Percentiles rank a stretch among this genome's conserved stretches.
Conservation (phyloP, 2,329 filamentous ascomycete genomes). For the Pseudophaeomoniella oleicola region DNA sequence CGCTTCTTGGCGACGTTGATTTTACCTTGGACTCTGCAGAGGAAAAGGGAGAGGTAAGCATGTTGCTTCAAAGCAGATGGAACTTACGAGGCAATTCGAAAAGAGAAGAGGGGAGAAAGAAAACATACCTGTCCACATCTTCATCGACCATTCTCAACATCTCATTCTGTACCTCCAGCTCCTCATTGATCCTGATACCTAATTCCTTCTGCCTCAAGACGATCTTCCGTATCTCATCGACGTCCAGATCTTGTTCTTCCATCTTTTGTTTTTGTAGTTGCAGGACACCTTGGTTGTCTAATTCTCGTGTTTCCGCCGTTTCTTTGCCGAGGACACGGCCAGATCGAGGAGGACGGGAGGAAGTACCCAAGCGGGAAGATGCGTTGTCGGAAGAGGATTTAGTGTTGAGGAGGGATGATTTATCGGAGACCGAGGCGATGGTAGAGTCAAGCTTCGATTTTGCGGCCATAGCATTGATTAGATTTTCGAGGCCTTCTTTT, state of each 20-base stretch:
- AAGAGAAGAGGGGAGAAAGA: conserved; percentile 1
- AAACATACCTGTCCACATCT: conserved; percentile 35
- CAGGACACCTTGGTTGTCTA: conserved; percentile 50
- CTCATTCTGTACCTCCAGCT: conserved; percentile 47
- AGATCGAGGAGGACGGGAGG: conserved; percentile 13
- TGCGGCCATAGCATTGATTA: conserved; percentile 43
- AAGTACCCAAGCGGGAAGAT: background rate
- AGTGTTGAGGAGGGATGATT: conserved; percentile 24
- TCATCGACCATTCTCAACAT: conserved; percentile 44
- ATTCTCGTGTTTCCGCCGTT: conserved; percentile 45
- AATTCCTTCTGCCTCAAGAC: conserved; percentile 46
- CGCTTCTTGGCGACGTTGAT: conserved; percentile 32
- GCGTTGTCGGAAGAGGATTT: conserved; percentile 6
- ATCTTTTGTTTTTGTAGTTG: conserved; percentile 50
- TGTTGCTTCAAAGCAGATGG: background rate
- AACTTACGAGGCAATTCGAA: background rate
- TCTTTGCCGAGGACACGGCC: conserved; percentile 38
- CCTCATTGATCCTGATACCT: conserved; percentile 47
- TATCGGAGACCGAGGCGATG: conserved; percentile 31
- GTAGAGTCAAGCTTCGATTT: conserved; percentile 30
- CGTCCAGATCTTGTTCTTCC: conserved; percentile 44
- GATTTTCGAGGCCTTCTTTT: conserved; percentile 44
- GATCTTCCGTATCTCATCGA: conserved; percentile 43
- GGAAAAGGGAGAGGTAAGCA: background rate
- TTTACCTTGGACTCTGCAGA: conserved; percentile 25